Percentiles rank a stretch among this genome's conserved stretches.
Evolutionary conservation across 2,329 filamentous ascomycete genomes (phyloP).

Genomic region (Zalaria sp.): DNA sequence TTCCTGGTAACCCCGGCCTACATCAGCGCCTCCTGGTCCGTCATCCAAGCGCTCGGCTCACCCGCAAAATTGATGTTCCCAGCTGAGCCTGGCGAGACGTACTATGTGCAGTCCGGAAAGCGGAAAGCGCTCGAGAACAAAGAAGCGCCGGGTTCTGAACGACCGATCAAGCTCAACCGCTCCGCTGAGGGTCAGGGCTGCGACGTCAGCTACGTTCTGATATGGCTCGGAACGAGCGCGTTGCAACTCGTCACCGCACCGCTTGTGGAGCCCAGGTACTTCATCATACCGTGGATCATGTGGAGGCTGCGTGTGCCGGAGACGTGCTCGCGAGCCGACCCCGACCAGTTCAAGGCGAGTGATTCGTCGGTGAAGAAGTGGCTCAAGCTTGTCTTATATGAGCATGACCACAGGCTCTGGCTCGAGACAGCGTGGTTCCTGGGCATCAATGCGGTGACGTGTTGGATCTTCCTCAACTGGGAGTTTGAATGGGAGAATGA

Average conservation of each 20-base stretch:
- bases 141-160: neutral
- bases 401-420: slow-evolving; percentile 30
- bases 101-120: slow-evolving; percentile 2
- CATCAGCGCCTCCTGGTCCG: slow-evolving; percentile 52
- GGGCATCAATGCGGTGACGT: slow-evolving; percentile 49
- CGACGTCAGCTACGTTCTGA: slow-evolving; percentile 38
- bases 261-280: slow-evolving; percentile 89
- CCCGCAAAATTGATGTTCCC: slow-evolving; percentile 5
- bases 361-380: neutral
- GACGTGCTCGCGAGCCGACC: slow-evolving; percentile 1
- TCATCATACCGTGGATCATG: slow-evolving; percentile 88
- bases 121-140: slow-evolving; percentile 1
- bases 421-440: slow-evolving; percentile 59
- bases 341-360: slow-evolving; percentile 1
- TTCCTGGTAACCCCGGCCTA: slow-evolving; percentile 60
- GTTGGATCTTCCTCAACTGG: slow-evolving; percentile 55
- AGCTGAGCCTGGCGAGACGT: slow-evolving; percentile 3
- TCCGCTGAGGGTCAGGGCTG: slow-evolving; percentile 6
- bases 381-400: slow-evolving; percentile 4
- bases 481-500: slow-evolving; percentile 56
- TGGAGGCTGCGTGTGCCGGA: slow-evolving; percentile 69
- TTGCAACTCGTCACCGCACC: slow-evolving; percentile 78
- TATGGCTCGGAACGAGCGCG: slow-evolving; percentile 55
- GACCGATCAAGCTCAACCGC: slow-evolving; percentile 5
- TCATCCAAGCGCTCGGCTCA: slow-evolving; percentile 48